Evolutionary conservation across 345 rosid species (phyloP).

Genomic region (Rhodomyrtus tomentosa): DNA sequence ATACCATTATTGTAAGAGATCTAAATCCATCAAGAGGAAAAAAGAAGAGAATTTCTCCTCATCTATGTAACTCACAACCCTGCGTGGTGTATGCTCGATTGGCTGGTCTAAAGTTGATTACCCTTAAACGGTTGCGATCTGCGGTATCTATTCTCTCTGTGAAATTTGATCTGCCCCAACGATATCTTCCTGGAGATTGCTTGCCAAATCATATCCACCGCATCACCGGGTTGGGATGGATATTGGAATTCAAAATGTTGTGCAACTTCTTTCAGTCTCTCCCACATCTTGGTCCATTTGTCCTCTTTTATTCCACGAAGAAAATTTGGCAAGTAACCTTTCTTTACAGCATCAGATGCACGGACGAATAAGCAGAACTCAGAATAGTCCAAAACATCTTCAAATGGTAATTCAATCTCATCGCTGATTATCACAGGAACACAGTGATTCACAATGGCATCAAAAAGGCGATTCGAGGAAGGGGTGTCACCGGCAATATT

Average conservation of each 20-base stretch:
- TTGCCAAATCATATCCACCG: slow-evolving; percentile 86
- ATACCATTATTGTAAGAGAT: not conserved
- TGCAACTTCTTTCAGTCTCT: slow-evolving; percentile 46
- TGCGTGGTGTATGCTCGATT: not conserved
- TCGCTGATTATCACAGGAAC: slow-evolving; percentile 90
- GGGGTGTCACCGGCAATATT: slow-evolving; percentile 95
- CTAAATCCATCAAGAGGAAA: not conserved
- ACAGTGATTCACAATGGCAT: slow-evolving; percentile 75
- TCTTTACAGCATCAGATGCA: slow-evolving; percentile 60
- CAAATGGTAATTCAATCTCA: slow-evolving; percentile 76
- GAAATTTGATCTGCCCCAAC: slow-evolving; percentile 22
- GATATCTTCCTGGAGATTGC: slow-evolving; percentile 53
- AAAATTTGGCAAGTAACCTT: slow-evolving; percentile 50
- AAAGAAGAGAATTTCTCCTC: not conserved
- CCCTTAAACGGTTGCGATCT: slow-evolving; percentile 22
- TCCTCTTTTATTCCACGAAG: slow-evolving; percentile 44
- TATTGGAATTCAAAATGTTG: slow-evolving; percentile 50
- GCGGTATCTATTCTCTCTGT: slow-evolving; percentile 46
- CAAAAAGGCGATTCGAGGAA: slow-evolving; percentile 89
- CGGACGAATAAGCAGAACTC: slow-evolving; percentile 59
- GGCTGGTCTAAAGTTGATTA: not conserved
- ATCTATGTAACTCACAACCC: not conserved
- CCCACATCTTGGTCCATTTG: slow-evolving; percentile 71
- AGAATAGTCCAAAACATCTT: slow-evolving; percentile 79
- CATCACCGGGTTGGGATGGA: slow-evolving; percentile 69